Evolutionary conservation across 805 yeast species (phyloP).

Genomic region (Dipodascopsis tothii): DNA sequence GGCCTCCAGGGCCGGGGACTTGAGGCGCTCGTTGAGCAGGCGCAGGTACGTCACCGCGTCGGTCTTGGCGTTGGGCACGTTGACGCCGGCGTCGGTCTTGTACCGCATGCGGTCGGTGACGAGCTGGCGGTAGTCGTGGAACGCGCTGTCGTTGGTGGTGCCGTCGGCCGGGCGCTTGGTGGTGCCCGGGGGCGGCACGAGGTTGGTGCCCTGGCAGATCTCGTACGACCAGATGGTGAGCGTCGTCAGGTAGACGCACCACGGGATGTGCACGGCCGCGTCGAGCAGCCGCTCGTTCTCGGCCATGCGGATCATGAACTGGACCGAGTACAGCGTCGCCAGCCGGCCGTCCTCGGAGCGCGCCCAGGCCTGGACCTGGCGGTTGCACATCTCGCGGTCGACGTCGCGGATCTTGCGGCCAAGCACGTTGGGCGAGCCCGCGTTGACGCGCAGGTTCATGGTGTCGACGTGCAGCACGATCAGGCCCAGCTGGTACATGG

Average conservation of each 20-base stretch:
- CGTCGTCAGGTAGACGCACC: slow-evolving; percentile 28
- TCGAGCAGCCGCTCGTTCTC: slow-evolving; percentile 24
- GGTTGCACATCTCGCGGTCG: slow-evolving; percentile 24
- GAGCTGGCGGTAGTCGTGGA: background rate
- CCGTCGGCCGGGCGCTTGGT: background rate
- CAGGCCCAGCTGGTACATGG: slow-evolving; percentile 26
- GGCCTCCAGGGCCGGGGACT: background rate
- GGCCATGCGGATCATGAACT: slow-evolving; percentile 25
- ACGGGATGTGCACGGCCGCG: slow-evolving; percentile 28
- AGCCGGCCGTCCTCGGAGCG: slow-evolving; percentile 26
- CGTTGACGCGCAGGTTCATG: slow-evolving; percentile 24
- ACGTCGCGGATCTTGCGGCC: slow-evolving; percentile 18
- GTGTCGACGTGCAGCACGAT: slow-evolving; percentile 27
- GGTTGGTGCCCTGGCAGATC: slow-evolving; percentile 9
- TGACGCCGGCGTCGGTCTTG: background rate
- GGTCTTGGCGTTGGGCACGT: slow-evolving; percentile 12
- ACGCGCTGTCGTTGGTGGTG: background rate
- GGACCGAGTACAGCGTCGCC: slow-evolving; percentile 29
- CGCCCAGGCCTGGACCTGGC: slow-evolving; percentile 26
- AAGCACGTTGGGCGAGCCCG: slow-evolving; percentile 25
- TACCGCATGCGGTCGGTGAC: background rate
- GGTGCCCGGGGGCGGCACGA: slow-evolving; percentile 3
- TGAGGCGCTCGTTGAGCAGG: slow-evolving; percentile 7
- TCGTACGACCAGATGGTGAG: slow-evolving; percentile 30
- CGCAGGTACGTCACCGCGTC: slow-evolving; percentile 21